Percentiles rank a stretch among this genome's conserved stretches.
These are phyloP conservation scores for Cucurbita moschata DNA, from an alignment of 306 rosid genomes.

Conservation along the genomic window DNA sequence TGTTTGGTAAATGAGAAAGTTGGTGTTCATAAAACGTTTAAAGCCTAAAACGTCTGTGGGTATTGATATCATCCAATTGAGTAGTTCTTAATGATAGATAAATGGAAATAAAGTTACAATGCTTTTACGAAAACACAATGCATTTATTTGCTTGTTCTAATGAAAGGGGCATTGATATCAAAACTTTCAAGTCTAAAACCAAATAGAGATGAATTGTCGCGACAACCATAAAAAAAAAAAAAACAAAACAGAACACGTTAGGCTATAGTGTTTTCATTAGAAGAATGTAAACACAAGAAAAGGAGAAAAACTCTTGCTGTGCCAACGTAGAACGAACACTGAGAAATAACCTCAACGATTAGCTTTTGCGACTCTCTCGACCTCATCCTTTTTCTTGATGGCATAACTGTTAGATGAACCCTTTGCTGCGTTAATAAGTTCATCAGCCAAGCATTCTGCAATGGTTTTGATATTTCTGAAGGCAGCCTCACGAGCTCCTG, in stretches of 20 bases:
- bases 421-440: slow-evolving; percentile 4
- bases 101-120: too few species aligned
- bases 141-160: neutral
- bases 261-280: neutral
- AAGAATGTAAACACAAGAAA: neutral
- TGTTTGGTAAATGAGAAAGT: too few species aligned
- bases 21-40: too few species aligned
- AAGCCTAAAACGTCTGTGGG: too few species aligned
- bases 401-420: slow-evolving; percentile 1
- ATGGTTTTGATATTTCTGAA: slow-evolving; percentile 5
- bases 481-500: slow-evolving; percentile 3
- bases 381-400: slow-evolving; percentile 3
- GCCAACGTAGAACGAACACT: neutral
- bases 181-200: neutral
- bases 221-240: neutral
- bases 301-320: neutral
- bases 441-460: slow-evolving; percentile 5
- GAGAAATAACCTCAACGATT: neutral
- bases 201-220: neutral
- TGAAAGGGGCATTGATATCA: neutral
- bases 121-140: neutral
- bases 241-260: neutral
- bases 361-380: slow-evolving; percentile 2
- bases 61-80: too few species aligned
- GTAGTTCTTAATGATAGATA: too few species aligned